A percentile compares a stretch with the other conserved stretches of the same genome.
Evolutionary conservation across 177 flowering plant genomes (phyloP).

Genomic region (Vitis hybrid): DNA sequence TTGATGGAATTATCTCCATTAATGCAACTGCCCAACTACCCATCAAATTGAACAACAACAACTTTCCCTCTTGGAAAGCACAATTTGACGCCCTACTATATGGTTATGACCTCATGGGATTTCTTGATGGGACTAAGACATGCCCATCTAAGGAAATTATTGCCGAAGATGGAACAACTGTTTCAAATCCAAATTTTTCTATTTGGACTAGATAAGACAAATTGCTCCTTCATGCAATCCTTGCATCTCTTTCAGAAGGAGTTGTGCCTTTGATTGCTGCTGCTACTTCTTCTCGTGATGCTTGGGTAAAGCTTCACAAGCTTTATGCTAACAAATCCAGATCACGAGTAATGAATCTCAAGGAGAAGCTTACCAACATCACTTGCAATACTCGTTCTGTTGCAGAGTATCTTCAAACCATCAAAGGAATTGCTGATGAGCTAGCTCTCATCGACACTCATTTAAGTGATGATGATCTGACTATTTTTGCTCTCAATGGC

Average conservation of each 20-base stretch:
- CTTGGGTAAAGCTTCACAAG: background rate
- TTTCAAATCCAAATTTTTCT: too few species aligned
- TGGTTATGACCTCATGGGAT: too few species aligned
- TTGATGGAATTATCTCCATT: too few species aligned
- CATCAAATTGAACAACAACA: too few species aligned
- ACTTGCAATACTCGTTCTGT: background rate
- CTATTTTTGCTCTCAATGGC: background rate
- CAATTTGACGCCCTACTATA: too few species aligned
- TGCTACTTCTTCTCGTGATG: background rate
- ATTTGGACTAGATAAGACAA: background rate
- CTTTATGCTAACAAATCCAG: background rate
- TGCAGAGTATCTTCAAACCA: background rate
- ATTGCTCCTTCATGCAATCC: background rate
- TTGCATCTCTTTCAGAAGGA: background rate
- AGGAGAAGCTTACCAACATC: background rate
- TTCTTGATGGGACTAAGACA: too few species aligned
- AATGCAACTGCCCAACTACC: too few species aligned
- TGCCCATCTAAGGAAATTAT: too few species aligned
- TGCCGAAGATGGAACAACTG: too few species aligned
- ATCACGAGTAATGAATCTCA: background rate
- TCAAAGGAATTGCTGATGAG: background rate
- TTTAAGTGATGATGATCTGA: background rate
- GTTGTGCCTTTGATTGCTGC: background rate
- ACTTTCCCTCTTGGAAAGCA: too few species aligned
- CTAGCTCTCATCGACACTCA: background rate